These are phyloP conservation scores for Hanseniaspora osmophila DNA, from an alignment of 805 yeast genomes.

Conservation along the genomic window DNA sequence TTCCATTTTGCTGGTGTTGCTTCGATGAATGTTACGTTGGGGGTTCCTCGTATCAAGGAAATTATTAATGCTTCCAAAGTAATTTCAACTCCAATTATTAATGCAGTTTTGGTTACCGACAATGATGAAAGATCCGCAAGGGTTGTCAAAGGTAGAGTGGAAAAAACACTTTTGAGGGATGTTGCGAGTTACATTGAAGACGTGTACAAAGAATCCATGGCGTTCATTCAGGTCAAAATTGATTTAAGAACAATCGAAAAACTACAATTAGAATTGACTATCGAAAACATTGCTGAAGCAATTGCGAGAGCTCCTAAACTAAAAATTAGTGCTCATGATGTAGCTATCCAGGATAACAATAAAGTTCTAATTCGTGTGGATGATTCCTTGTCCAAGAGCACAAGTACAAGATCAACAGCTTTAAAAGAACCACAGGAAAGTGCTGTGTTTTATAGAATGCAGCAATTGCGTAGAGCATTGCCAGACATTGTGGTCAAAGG, in stretches of 20 bases:
- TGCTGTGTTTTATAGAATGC: constrained; percentile 75
- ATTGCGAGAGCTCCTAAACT: constrained; percentile 75
- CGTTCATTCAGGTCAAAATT: constrained; percentile 67
- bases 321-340: constrained; percentile 63
- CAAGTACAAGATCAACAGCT: constrained; percentile 30
- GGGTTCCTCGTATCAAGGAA: constrained; percentile 98
- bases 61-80: constrained; percentile 92
- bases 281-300: constrained; percentile 78
- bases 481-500: constrained; percentile 91
- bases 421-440: constrained; percentile 25
- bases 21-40: constrained; percentile 94
- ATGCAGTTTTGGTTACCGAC: constrained; percentile 83
- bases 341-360: constrained; percentile 50
- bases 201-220: constrained; percentile 68
- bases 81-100: constrained; percentile 92
- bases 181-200: constrained; percentile 85
- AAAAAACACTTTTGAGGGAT: constrained; percentile 77
- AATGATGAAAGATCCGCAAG: constrained; percentile 95
- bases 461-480: constrained; percentile 69
- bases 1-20: constrained; percentile 99
- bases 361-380: constrained; percentile 51
- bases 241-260: constrained; percentile 77
- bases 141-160: constrained; percentile 94
- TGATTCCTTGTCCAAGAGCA: constrained; percentile 28
- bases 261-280: constrained; percentile 74